Percentiles rank a stretch among this genome's conserved stretches.
Conservation (phyloP, 2,329 filamentous ascomycete species). For the Calycina herbarum region DNA sequence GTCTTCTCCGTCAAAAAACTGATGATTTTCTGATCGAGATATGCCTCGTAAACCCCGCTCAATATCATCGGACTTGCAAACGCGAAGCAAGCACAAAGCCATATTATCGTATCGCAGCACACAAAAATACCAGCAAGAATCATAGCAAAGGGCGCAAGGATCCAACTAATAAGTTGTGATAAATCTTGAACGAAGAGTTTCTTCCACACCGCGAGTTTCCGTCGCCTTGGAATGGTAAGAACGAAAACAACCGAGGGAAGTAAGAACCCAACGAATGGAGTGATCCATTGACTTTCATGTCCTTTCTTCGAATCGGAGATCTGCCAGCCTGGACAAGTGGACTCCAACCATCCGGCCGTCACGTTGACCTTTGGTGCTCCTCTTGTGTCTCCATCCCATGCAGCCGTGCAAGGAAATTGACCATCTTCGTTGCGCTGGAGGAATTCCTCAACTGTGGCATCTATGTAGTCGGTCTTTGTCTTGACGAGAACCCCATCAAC, state of each 20-base stretch:
- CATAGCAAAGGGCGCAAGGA: conserved; percentile 19
- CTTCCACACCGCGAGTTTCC: conserved; percentile 35
- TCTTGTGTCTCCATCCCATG: conserved; percentile 16
- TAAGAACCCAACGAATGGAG: conserved; percentile 23
- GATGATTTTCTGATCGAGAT: conserved; percentile 24
- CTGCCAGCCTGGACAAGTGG: conserved; percentile 24
- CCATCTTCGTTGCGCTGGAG: conserved; percentile 12
- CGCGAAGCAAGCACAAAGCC: conserved; percentile 25
- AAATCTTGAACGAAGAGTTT: conserved; percentile 35
- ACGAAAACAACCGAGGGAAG: conserved; percentile 22
- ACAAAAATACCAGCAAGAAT: conserved; percentile 18
- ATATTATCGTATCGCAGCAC: conserved; percentile 20
- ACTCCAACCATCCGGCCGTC: conserved; percentile 16
- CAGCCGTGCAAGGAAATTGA: conserved; percentile 24
- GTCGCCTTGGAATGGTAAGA: conserved; percentile 39
- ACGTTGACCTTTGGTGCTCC: conserved; percentile 22
- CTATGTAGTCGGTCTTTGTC: conserved; percentile 11
- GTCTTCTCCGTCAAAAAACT: conserved; percentile 20
- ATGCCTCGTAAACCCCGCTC: conserved; percentile 23
- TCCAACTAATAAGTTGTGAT: conserved; percentile 12
- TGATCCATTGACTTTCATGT: conserved; percentile 23
- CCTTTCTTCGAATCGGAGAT: conserved; percentile 13
- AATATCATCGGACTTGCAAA: conserved; percentile 26
- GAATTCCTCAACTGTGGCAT: conserved; percentile 14
- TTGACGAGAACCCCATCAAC: conserved; percentile 10